Evolutionary conservation across 768 basidiomycete genomes (phyloP), one percentile per base, ranked within the genome.

Genomic region (Leccinellum albellum): DNA sequence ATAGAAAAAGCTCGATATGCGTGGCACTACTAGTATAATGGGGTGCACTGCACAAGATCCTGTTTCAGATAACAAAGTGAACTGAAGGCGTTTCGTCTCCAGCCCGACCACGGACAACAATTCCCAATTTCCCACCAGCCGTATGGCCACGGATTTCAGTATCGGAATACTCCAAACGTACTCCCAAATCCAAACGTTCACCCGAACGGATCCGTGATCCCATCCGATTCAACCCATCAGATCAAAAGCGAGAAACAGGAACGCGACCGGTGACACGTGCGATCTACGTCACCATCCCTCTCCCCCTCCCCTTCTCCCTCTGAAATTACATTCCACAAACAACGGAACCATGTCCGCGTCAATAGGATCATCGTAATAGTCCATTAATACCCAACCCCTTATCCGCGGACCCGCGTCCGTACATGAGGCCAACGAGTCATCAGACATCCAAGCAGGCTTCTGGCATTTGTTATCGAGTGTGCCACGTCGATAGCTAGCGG

Each of bases 271-370:
- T 21, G 40, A 13, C 21, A 7, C 12, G 13, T 17, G 5, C 23
- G 9, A 40, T 45, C 32, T 35, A 35, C 44, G 33, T 54, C 21
- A 52, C 76, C 76, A 78, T 2, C 79, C 78, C 61, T 80, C 79
- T 59, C 78, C 75, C 1, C 77, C 76, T 9, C 37, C 47, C 49
- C 53, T 72, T 55, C 78, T 69, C 44, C 84, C 86, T 59, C 79
- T 75, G 68, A 82, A 92, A 66, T 93, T 93, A 66, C 86, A 90
- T 62, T 93, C 91, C 14, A 92, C 79, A 9, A 92, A 71, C 8
- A 94, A 70, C 0, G 86, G 82, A 3, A 87, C 77, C 32, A 93
- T 61, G 3, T 75, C 78, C 24, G 76, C 72, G 26, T 78, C 78
- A 29, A 61, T 52, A 3, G 89, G 88, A 53, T 87, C 79, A 6